Conservation (phyloP, 345 rosid species). For the Lenwebbia sp. region DNA sequence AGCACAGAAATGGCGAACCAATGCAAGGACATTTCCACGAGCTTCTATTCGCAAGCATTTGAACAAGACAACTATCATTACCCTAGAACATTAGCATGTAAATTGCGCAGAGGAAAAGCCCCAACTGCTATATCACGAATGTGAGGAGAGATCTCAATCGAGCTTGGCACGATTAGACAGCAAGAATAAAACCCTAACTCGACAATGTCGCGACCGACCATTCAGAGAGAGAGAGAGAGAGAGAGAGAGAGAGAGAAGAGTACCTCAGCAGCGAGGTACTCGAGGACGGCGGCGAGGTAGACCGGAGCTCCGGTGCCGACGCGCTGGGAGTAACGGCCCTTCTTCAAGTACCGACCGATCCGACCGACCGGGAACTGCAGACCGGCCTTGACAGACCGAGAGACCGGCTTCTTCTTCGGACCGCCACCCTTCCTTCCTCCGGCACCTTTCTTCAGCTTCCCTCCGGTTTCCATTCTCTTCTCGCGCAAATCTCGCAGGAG, state of each 20-base stretch:
- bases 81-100: not conserved
- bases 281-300: conserved; percentile 77
- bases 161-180: not conserved
- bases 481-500: not conserved
- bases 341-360: conserved; percentile 68
- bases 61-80: not conserved
- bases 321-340: conserved; percentile 58
- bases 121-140: not conserved
- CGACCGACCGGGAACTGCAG: conserved; percentile 80
- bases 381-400: conserved; percentile 66
- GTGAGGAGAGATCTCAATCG: not conserved
- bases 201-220: not conserved
- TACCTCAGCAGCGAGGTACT: conserved; percentile 82
- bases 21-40: not conserved
- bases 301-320: conserved; percentile 77
- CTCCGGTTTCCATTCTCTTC: conserved; percentile 38
- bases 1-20: not conserved
- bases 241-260: not conserved
- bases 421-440: conserved; percentile 68
- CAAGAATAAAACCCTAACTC: not conserved
- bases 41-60: not conserved
- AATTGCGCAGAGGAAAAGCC: not conserved
- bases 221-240: not conserved
- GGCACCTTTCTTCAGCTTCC: conserved; percentile 52
- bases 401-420: conserved; percentile 74